These are phyloP conservation scores for Fusarium circinatum DNA, from an alignment of 2,329 filamentous ascomycete genomes.

Conservation along the genomic window DNA sequence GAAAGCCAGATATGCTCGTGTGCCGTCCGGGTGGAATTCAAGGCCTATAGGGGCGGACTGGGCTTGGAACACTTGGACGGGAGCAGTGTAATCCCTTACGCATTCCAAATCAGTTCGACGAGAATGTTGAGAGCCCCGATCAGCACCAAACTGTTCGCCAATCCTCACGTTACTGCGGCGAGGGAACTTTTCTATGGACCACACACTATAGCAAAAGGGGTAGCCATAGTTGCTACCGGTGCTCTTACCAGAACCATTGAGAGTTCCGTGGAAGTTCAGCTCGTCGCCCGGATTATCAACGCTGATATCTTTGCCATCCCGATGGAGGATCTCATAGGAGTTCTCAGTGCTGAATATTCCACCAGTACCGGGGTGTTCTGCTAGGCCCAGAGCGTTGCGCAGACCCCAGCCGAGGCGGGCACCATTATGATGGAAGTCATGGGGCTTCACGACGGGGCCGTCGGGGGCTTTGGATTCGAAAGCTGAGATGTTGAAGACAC, in stretches of 20 bases:
- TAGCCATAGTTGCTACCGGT: constrained; percentile 73
- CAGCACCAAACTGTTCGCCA: constrained; percentile 61
- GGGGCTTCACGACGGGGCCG: constrained; percentile 41
- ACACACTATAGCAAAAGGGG: constrained; percentile 74
- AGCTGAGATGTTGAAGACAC: constrained; percentile 61
- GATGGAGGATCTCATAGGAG: constrained; percentile 70
- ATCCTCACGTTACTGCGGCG: constrained; percentile 37
- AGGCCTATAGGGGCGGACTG: constrained; percentile 79
- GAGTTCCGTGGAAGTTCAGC: constrained; percentile 75
- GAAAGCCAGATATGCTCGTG: constrained; percentile 73
- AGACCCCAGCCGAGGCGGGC: constrained; percentile 73
- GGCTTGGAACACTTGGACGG: constrained; percentile 68
- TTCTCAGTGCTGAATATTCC: constrained; percentile 74
- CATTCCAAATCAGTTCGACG: constrained; percentile 58
- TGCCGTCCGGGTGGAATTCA: constrained; percentile 68
- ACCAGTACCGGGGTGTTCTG: constrained; percentile 66
- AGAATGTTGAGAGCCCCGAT: constrained; percentile 33
- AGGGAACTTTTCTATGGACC: constrained; percentile 62
- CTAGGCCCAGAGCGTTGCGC: constrained; percentile 70
- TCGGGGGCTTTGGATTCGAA: constrained; percentile 18
- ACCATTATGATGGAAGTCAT: constrained; percentile 62
- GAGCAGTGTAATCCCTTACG: constrained; percentile 54
- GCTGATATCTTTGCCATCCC: constrained; percentile 70
- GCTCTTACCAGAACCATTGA: constrained; percentile 51
- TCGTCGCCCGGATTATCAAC: constrained; percentile 78